Conservation (phyloP, 345 rosid species). For the Sisymbrium irio region DNA sequence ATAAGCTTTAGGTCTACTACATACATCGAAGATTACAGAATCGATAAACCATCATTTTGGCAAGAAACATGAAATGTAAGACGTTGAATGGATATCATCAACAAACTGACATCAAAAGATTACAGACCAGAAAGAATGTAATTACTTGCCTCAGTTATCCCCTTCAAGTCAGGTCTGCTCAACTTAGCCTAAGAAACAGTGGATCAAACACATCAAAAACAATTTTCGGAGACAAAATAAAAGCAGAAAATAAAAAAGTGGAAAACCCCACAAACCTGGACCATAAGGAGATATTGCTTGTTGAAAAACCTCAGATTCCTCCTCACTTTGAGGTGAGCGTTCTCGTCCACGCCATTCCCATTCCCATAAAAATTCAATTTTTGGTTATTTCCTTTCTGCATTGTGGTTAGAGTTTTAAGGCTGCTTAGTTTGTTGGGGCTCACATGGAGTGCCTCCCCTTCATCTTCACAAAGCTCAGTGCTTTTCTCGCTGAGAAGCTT, state of each 20-base stretch:
- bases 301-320: slow-evolving; percentile 73
- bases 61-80: background rate
- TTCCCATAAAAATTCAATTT: background rate
- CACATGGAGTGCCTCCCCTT: background rate
- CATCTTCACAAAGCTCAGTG: background rate
- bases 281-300: slow-evolving; percentile 74
- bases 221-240: background rate
- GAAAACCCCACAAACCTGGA: slow-evolving; percentile 53
- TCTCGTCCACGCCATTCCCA: slow-evolving; percentile 31
- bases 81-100: background rate
- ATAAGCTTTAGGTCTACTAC: background rate
- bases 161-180: slow-evolving; percentile 85
- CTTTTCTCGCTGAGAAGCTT: slow-evolving; percentile 33
- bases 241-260: background rate
- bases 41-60: background rate
- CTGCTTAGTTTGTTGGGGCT: background rate
- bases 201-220: background rate
- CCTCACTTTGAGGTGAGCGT: slow-evolving; percentile 57
- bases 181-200: slow-evolving; percentile 23
- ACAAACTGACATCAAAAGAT: background rate
- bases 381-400: slow-evolving; percentile 16
- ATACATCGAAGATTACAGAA: background rate
- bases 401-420: background rate
- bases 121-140: background rate
- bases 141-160: slow-evolving; percentile 64